Evolutionary conservation across 2,329 filamentous ascomycete species (phyloP).

Genomic region (Stachybotrys echinatus): DNA sequence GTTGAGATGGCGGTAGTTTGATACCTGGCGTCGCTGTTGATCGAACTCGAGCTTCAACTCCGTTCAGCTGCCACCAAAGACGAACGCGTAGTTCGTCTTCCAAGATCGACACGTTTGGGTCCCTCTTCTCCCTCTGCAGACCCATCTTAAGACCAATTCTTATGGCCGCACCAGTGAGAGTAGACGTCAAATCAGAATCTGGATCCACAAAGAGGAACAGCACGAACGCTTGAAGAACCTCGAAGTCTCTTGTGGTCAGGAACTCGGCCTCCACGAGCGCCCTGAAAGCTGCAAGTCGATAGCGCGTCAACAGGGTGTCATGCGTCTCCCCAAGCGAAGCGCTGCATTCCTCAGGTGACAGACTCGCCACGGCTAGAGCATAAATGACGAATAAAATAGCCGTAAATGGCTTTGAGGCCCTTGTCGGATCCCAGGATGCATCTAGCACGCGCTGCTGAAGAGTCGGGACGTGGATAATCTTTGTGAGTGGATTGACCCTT

Average conservation of each 20-base stretch:
- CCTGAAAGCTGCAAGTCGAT: slow-evolving; percentile 22
- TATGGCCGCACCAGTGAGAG: slow-evolving; percentile 17
- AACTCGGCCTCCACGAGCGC: slow-evolving; percentile 29
- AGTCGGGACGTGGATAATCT: slow-evolving; percentile 32
- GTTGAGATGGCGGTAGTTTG: slow-evolving; percentile 30
- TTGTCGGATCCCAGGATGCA: slow-evolving; percentile 4
- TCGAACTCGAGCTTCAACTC: slow-evolving; percentile 47
- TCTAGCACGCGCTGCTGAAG: slow-evolving; percentile 7
- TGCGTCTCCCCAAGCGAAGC: slow-evolving; percentile 22
- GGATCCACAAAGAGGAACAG: slow-evolving; percentile 21
- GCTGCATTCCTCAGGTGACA: slow-evolving; percentile 19
- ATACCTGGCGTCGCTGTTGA: slow-evolving; percentile 46
- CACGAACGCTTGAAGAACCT: slow-evolving; percentile 28
- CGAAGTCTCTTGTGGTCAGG: slow-evolving; percentile 26
- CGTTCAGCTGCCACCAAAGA: slow-evolving; percentile 54
- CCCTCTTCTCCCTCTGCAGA: slow-evolving; percentile 31
- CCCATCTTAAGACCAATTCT: slow-evolving; percentile 33
- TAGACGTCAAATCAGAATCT: too few relatives aligned
- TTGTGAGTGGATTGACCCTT: slow-evolving; percentile 31
- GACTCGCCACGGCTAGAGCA: slow-evolving; percentile 25
- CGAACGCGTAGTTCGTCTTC: slow-evolving; percentile 52
- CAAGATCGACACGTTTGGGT: slow-evolving; percentile 31
- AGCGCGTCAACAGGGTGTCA: slow-evolving; percentile 17
- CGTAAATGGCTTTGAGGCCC: slow-evolving; percentile 29
- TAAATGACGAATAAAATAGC: slow-evolving; percentile 33